Evolutionary conservation across 768 basidiomycete species (phyloP), one percentile per base, ranked within the genome.

Genomic region (Russula earlei): DNA sequence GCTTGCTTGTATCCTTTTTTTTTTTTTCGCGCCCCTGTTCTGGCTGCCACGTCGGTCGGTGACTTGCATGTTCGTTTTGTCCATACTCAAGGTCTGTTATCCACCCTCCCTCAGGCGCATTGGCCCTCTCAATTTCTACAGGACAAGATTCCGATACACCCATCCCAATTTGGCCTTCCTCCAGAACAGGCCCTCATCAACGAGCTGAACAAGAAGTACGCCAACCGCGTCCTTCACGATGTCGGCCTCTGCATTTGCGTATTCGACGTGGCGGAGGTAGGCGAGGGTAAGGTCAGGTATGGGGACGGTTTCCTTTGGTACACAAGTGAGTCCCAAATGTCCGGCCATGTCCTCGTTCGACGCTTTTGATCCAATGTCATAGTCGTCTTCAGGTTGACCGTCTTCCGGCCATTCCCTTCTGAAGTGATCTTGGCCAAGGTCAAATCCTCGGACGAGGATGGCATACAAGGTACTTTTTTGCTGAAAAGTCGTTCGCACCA

Each of bases 281-380:
- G 91, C 1, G 93, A 97, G 66, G 95, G 95, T 1, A 93, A 87
- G 60, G 84, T 99, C 5, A 78, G 92, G 34, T 96, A 94, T 64
- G 94, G 95, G 0, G 95, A 99, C 69, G 95, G 95, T 0, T 84
- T 84, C 66, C 73, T 95, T 65, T 98, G 93, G 86, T 93, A 98
- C 67, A 91, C 88, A 77, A 81, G 94, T 94, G 49, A 58, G 74
- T 65, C 15, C 27, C 10, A n/a, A 4, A 0, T 53, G 27, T 33
- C 9, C 17, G 10, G 15, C 29, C 6, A 27, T 37, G 47, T 49
- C 41, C 31, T 47, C 51, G 50, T 49, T 43, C 34, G 33, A 36
- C 44, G 19, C 10, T 20, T 25, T 25, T 43, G 46, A 37, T 22
- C 27, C 42, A n/a, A 49, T 49, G 14, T 12, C 45, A 9, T 63